phyloP scores from a whole-genome alignment of 345 rosid species.

The Citrus mangshanensis region DNA sequence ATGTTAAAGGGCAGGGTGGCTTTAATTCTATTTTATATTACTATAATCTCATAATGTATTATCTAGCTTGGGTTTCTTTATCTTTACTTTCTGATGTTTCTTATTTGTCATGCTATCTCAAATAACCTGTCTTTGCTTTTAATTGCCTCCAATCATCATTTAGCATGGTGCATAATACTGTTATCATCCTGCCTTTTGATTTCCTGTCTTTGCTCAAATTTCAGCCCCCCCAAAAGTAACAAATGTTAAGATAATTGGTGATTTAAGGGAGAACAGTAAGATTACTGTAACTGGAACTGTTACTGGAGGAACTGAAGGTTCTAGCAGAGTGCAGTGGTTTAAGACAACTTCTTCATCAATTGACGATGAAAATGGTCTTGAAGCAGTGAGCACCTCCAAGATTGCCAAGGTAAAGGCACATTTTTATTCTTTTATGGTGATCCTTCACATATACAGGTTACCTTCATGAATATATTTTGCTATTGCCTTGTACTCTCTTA shows the following conservation, averaged over 20 bases:
- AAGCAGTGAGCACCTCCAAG: slow-evolving; percentile 80
- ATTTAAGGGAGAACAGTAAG: slow-evolving; percentile 83
- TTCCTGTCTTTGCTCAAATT: slow-evolving; percentile 17
- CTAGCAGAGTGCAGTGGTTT: slow-evolving; percentile 97
- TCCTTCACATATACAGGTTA: neutral
- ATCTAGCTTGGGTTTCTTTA: neutral
- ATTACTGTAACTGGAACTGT: slow-evolving; percentile 74
- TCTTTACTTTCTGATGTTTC: neutral
- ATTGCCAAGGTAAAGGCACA: slow-evolving; percentile 67
- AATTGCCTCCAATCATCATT: slow-evolving; percentile 13
- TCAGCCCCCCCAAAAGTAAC: slow-evolving; percentile 94
- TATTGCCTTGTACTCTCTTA: slow-evolving; percentile 12
- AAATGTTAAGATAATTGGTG: slow-evolving; percentile 83
- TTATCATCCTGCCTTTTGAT: slow-evolving; percentile 4
- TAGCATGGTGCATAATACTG: slow-evolving; percentile 1
- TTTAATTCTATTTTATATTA: neutral
- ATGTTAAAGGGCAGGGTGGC: neutral
- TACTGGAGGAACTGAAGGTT: slow-evolving; percentile 90
- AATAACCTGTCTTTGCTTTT: neutral
- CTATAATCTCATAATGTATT: neutral
- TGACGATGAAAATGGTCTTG: slow-evolving; percentile 63
- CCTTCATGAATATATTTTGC: neutral
- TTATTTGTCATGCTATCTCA: no score
- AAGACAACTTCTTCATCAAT: slow-evolving; percentile 54
- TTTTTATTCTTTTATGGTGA: neutral